These are phyloP conservation scores for Cladochytrium tenue DNA, from an alignment of 371 early-diverging fungal species.

Conservation along the genomic window DNA sequence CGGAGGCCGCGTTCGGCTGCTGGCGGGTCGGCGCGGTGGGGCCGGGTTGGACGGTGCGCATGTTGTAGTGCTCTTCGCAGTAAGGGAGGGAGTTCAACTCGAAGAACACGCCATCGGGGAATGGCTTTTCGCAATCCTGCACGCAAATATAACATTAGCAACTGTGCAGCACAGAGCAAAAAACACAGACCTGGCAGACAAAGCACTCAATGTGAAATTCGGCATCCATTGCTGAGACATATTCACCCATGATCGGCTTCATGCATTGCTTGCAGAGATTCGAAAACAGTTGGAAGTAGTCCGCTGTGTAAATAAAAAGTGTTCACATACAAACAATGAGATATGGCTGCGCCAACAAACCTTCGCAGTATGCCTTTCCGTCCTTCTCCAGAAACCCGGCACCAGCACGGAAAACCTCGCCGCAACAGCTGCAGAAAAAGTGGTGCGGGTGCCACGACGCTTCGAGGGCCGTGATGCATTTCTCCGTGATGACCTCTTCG, in stretches of 20 bases:
- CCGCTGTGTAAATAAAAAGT: constrained; percentile 31
- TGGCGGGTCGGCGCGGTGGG: too few relatives aligned
- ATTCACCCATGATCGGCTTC: constrained; percentile 64
- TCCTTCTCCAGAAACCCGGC: constrained; percentile 71
- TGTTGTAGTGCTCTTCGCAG: constrained; percentile 24
- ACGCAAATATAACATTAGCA: neutral
- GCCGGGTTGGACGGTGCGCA: too few relatives aligned
- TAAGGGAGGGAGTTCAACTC: constrained; percentile 24
- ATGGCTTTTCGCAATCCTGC: constrained; percentile 28
- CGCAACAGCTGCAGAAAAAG: constrained; percentile 71
- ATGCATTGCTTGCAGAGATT: constrained; percentile 65
- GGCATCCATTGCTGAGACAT: constrained; percentile 65
- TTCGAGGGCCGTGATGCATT: constrained; percentile 62
- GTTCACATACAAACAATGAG: neutral
- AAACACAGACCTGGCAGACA: constrained; percentile 63
- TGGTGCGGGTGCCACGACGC: constrained; percentile 74
- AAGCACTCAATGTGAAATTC: constrained; percentile 78
- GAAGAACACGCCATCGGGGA: constrained; percentile 27
- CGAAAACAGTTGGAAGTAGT: constrained; percentile 68
- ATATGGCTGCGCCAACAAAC: neutral
- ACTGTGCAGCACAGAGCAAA: neutral
- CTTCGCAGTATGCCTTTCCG: constrained; percentile 74
- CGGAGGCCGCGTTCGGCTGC: too few relatives aligned
- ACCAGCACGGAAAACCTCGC: constrained; percentile 62
- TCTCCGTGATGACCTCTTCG: constrained; percentile 17